Evolutionary conservation across 345 rosid genomes (phyloP).

Genomic region (Barbarea vulgaris): DNA sequence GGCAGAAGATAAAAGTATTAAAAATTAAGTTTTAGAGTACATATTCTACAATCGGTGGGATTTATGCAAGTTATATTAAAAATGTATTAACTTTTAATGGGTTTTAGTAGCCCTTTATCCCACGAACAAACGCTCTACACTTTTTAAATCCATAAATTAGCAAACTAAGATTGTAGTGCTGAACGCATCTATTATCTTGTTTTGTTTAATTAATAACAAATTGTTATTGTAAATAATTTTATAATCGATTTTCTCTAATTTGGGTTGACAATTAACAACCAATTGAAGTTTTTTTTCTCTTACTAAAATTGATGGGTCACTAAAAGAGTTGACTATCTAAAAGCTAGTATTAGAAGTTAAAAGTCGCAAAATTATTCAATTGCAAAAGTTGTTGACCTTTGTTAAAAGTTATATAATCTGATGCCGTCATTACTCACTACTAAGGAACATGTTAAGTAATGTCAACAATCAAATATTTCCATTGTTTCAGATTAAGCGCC

Average conservation of each 20-base stretch:
- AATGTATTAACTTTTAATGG: background rate
- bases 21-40: background rate
- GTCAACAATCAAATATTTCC: slow-evolving; percentile 7
- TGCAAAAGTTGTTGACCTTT: slow-evolving; percentile 39
- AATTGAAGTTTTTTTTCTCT: slow-evolving; percentile 4
- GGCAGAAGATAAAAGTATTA: background rate
- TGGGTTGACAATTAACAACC: slow-evolving; percentile 32
- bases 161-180: slow-evolving; percentile 24
- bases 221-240: background rate
- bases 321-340: slow-evolving; percentile 34
- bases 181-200: slow-evolving; percentile 27
- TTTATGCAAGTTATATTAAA: background rate
- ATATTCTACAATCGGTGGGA: slow-evolving; percentile 20
- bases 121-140: background rate
- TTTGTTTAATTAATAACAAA: slow-evolving; percentile 11
- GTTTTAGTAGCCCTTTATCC: slow-evolving; percentile 5
- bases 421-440: slow-evolving; percentile 29
- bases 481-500: background rate
- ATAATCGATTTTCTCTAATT: slow-evolving; percentile 1
- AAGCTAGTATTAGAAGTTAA: slow-evolving; percentile 23
- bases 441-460: slow-evolving; percentile 12
- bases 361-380: background rate
- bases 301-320: slow-evolving; percentile 24
- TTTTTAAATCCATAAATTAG: slow-evolving; percentile 8
- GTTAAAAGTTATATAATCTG: slow-evolving; percentile 22